Evolutionary conservation across 1,284 basidiomycete species (phyloP), one percentile per base, ranked within the genome.

Genomic region (Cryptococcus deneoformans): DNA sequence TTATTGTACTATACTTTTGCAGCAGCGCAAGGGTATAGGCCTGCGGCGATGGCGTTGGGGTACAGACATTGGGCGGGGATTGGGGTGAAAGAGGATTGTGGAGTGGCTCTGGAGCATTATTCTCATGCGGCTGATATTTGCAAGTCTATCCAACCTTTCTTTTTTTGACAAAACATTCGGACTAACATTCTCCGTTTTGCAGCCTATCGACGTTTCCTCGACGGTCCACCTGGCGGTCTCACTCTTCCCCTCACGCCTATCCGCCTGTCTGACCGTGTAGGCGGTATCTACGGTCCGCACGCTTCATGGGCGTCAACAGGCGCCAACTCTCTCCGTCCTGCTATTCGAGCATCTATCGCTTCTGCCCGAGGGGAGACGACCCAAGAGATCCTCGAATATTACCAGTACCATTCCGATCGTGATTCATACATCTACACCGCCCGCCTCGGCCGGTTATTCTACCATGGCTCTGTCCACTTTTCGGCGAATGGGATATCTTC

Each of bases 31-130:
- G 90, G 89, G 0, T 84, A 94, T 76, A 85, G 87, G 64, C 86
- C 89, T 5, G 89, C 95, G 0, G 88, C 94, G 73, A 93, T 95
- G 89, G 86, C 92, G 0, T 81, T 99, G 42, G 96, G 87, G 0
- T 98, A 95, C 76, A 85, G 93, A n/a, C 88, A 94, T 72, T 96
- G 91, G 89, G 87, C 88, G 34, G 96, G 96, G 0, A 94, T 99
- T 59, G 91, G 93, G 6, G 88, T 90, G 0, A 81, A 86, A 53
- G 92, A 96, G 72, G 86, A 87, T 67, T 97, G 94, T 73, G 81
- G 85, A 69, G 80, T 84, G 6, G 89, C 93, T 3, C 77, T 92
- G 47, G 83, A 85, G 29, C 96, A 90, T 87, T 97, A 96, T 73
- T 88, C 91, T 69, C 82, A 81, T 43, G 91, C 92, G 0, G 89